phyloP scores from a whole-genome alignment of 1,284 basidiomycete species.

The Ustilago sp. region DNA sequence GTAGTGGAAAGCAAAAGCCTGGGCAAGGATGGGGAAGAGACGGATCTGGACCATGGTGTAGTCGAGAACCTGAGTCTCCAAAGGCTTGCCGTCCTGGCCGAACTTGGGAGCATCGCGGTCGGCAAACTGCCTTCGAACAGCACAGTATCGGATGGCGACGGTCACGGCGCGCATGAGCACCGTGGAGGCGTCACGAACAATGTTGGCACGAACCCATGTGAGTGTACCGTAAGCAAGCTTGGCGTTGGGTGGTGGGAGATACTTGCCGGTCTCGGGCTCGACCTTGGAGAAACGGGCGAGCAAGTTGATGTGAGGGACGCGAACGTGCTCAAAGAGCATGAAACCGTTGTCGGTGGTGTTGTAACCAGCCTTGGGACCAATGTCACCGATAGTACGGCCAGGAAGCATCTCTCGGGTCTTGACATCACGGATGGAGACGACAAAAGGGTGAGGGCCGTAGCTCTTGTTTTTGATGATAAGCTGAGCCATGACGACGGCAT shows the following conservation, averaged over 20 bases:
- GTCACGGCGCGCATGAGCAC: slow-evolving; percentile 69
- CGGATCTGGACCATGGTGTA: slow-evolving; percentile 70
- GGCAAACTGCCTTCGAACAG: slow-evolving; percentile 70
- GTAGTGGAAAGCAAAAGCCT: slow-evolving; percentile 71
- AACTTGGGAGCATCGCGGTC: slow-evolving; percentile 69
- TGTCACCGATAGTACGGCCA: slow-evolving; percentile 69
- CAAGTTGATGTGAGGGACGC: slow-evolving; percentile 70
- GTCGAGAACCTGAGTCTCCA: slow-evolving; percentile 70
- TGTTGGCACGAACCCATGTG: slow-evolving; percentile 68
- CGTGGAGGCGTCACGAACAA: slow-evolving; percentile 67
- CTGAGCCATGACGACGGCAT: slow-evolving; percentile 71
- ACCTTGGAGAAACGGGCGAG: slow-evolving; percentile 69
- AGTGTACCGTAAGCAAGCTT: slow-evolving; percentile 61
- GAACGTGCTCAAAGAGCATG: slow-evolving; percentile 61
- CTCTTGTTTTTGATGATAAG: slow-evolving; percentile 69
- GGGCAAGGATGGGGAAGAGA: slow-evolving; percentile 70
- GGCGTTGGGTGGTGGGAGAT: slow-evolving; percentile 55
- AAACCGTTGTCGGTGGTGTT: slow-evolving; percentile 69
- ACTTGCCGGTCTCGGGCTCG: slow-evolving; percentile 63
- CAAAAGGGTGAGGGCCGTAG: slow-evolving; percentile 69
- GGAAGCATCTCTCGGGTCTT: slow-evolving; percentile 69
- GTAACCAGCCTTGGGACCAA: slow-evolving; percentile 70
- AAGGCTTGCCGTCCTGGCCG: slow-evolving; percentile 63
- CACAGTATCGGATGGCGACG: slow-evolving; percentile 70
- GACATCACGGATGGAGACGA: slow-evolving; percentile 69